phyloP scores from a whole-genome alignment of 441 rosid genomes.

The Euphorbia celastroides region DNA sequence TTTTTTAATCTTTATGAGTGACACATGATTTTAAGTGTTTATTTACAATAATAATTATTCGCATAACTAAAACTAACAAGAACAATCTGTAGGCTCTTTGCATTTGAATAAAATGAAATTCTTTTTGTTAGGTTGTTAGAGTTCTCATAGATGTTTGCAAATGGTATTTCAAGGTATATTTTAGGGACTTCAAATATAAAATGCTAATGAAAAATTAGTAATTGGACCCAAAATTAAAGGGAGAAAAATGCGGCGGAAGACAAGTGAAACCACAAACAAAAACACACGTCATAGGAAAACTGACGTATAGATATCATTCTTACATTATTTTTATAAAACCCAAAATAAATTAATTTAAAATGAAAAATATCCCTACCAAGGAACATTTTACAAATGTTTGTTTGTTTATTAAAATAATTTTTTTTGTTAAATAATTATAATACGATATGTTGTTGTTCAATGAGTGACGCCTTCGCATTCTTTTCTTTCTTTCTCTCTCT shows the following conservation, averaged over 20 bases:
- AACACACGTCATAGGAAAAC: slow-evolving; percentile 33
- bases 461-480: slow-evolving; percentile 70
- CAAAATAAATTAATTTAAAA: not conserved
- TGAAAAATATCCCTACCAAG: slow-evolving; percentile 18
- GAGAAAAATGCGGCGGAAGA: slow-evolving; percentile 38
- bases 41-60: too few species aligned
- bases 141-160: not conserved
- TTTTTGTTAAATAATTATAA: not conserved
- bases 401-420: slow-evolving; percentile 29
- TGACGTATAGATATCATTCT: slow-evolving; percentile 26
- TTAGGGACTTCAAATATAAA: not conserved
- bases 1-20: too few species aligned
- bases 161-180: not conserved
- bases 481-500: slow-evolving; percentile 8
- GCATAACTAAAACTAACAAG: not conserved
- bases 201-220: not conserved
- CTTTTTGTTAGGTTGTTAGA: not conserved
- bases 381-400: slow-evolving; percentile 29
- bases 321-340: not conserved
- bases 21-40: too few species aligned
- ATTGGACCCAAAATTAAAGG: slow-evolving; percentile 35
- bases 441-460: slow-evolving; percentile 35
- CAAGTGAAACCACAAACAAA: slow-evolving; percentile 26
- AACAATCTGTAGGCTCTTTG: not conserved
- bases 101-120: not conserved